Evolutionary conservation across 257 asterid species (phyloP), one percentile per base, ranked within the genome.

Genomic region (Nicotiana sylvestris): DNA sequence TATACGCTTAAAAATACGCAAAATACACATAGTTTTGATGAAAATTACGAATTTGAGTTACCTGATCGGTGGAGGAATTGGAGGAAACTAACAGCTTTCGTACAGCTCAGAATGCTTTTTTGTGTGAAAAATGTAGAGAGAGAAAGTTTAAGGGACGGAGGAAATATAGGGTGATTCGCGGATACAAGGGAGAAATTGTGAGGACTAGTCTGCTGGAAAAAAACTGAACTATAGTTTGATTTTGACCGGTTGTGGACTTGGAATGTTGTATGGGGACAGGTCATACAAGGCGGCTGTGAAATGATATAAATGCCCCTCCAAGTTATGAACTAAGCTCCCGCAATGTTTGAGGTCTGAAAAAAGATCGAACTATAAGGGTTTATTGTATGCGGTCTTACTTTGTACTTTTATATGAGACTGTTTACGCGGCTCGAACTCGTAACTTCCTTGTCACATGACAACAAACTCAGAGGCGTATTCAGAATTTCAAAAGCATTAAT

Each of bases 91-190:
- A 83, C 77, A 49, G 69, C 65, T 64, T 72, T 72, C 68, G 61
- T 66, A 66, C 78, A 81, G 83, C 83, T 81, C 67, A 81, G 67
- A 51, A 58, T 81, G 65, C 77, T 81, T 49, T 13, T 81, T 27
- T 66, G 64, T 58, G 55, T 43, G 62, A 32, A 55, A 82, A 53
- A 69, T 58, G 79, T 33, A 76, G 89, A 74, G 87, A 84, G 87
- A 86, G 87, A 84, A 37, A 57, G 60, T 8, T 46, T 9, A 5
- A 18, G 76, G 64, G 80, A 51, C 13, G 66, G 87, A 82, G 90
- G 51, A 77, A 87, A 77, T 85, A 83, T 85, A 83, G 90, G 81
- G 18, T 85, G 85, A 10, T 66, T n/a, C 83, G 86, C 82, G 85
- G 83, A 85, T 85, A 76, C 76, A 77, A 27, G 61, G 86, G 53